Evolutionary conservation across 352 stramenopile species (phyloP).

Genomic region (Pythium utonaiense): DNA sequence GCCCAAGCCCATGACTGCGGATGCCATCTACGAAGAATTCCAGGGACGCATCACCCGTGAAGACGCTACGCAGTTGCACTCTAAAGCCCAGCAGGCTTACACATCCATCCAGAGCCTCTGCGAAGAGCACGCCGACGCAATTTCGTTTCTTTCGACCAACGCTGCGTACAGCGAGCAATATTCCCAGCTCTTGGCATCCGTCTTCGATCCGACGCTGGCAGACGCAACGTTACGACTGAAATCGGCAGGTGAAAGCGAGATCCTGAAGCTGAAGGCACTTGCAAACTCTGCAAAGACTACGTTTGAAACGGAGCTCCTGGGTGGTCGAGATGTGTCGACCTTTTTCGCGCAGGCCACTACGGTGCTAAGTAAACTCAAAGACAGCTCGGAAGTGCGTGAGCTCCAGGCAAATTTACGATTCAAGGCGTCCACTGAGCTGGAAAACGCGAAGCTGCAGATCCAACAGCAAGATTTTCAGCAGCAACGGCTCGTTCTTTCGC

Average conservation of each 20-base stretch:
- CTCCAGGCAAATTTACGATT: constrained; percentile 41
- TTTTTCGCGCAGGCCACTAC: constrained; percentile 60
- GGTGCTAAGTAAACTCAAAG: constrained; percentile 61
- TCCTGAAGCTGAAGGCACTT: constrained; percentile 55
- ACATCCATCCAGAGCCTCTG: constrained; percentile 54
- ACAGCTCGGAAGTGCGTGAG: constrained; percentile 51
- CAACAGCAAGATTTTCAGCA: constrained; percentile 24
- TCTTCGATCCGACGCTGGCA: constrained; percentile 62
- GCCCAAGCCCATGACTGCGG: constrained; percentile 60
- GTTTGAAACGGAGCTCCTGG: constrained; percentile 62
- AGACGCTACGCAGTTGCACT: constrained; percentile 49
- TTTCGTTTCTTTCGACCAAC: constrained; percentile 78
- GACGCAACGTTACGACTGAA: constrained; percentile 56
- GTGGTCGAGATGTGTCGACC: constrained; percentile 52
- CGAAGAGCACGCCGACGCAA: constrained; percentile 62
- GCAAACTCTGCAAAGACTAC: constrained; percentile 48
- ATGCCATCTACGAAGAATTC: constrained; percentile 65
- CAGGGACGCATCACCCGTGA: constrained; percentile 59
- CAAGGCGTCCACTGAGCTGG: constrained; percentile 44
- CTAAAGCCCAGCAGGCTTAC: constrained; percentile 53
- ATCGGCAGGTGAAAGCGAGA: constrained; percentile 39
- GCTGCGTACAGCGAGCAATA: constrained; percentile 69
- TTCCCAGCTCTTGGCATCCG: constrained; percentile 39
- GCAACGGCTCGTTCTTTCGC: constrained; percentile 52
- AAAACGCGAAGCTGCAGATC: constrained; percentile 32